phyloP scores from a whole-genome alignment of 2,329 filamentous ascomycete species.

The Mycosphaerella arachidis region DNA sequence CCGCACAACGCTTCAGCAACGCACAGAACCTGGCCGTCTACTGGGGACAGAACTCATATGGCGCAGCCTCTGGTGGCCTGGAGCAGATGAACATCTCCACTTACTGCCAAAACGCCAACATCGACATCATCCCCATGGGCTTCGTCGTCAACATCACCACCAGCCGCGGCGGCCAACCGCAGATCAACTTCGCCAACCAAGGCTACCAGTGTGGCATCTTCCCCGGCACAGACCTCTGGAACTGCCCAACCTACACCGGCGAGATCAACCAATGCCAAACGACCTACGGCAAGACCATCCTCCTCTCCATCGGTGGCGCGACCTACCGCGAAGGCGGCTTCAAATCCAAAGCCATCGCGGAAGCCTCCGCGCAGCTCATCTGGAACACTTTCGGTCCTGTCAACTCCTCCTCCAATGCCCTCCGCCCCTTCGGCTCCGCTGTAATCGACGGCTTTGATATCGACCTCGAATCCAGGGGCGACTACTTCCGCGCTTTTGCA shows the following conservation, averaged over 20 bases:
- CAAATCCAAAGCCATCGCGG: slow-evolving; percentile 46
- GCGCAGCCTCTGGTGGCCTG: slow-evolving; percentile 39
- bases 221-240: slow-evolving; percentile 52
- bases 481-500: slow-evolving; percentile 55
- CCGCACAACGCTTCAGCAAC: background rate
- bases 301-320: slow-evolving; percentile 68
- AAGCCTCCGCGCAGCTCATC: slow-evolving; percentile 55
- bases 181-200: slow-evolving; percentile 61
- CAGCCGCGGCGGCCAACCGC: slow-evolving; percentile 43
- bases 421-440: slow-evolving; percentile 63
- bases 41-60: slow-evolving; percentile 54
- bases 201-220: slow-evolving; percentile 57
- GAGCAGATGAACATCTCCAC: slow-evolving; percentile 52
- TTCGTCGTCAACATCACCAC: slow-evolving; percentile 56
- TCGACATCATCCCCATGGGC: slow-evolving; percentile 58
- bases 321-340: slow-evolving; percentile 67
- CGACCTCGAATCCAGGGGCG: slow-evolving; percentile 61
- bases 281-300: slow-evolving; percentile 60
- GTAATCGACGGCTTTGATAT: slow-evolving; percentile 72
- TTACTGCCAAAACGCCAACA: slow-evolving; percentile 53
- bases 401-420: slow-evolving; percentile 26
- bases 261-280: slow-evolving; percentile 57
- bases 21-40: slow-evolving; percentile 5
- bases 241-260: slow-evolving; percentile 59
- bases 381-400: slow-evolving; percentile 67